A percentile compares a stretch with the other conserved stretches of the same genome.
These are phyloP conservation scores for Moesziomyces antarcticus DNA, from an alignment of 1,284 basidiomycete genomes.

Conservation along the genomic window DNA sequence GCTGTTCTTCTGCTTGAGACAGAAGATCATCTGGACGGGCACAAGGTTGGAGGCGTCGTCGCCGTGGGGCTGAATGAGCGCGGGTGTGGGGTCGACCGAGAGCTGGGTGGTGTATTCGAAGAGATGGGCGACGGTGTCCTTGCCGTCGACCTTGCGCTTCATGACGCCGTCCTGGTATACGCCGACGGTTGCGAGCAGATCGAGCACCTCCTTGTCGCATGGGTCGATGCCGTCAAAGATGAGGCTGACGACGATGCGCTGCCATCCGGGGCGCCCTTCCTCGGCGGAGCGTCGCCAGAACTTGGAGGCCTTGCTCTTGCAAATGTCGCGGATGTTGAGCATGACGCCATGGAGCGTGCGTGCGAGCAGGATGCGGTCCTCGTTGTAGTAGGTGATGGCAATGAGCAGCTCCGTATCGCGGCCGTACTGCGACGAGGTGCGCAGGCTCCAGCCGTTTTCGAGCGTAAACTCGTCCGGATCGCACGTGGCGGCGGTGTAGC, in stretches of 20 bases:
- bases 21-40: conserved; percentile 94
- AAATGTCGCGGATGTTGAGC: conserved; percentile 97
- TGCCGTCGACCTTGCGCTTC: conserved; percentile 89
- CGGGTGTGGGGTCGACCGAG: conserved; percentile 85
- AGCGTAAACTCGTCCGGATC: conserved; percentile 89
- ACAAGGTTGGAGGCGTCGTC: conserved; percentile 84
- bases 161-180: conserved; percentile 79
- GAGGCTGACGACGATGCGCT: conserved; percentile 84
- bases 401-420: conserved; percentile 93
- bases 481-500: conserved; percentile 80
- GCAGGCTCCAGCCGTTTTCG: conserved; percentile 80
- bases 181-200: conserved; percentile 69
- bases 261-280: conserved; percentile 81
- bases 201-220: conserved; percentile 81
- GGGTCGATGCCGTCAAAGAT: conserved; percentile 94
- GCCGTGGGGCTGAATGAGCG: conserved; percentile 86
- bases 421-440: conserved; percentile 82
- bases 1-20: conserved; percentile 94
- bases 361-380: conserved; percentile 85
- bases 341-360: conserved; percentile 90
- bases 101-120: conserved; percentile 76
- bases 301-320: conserved; percentile 92
- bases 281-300: conserved; percentile 78
- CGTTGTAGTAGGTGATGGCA: conserved; percentile 76
- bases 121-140: conserved; percentile 84